phyloP scores from a whole-genome alignment of 2,329 filamentous ascomycete species.

The Trichoderma oligosporum region DNA sequence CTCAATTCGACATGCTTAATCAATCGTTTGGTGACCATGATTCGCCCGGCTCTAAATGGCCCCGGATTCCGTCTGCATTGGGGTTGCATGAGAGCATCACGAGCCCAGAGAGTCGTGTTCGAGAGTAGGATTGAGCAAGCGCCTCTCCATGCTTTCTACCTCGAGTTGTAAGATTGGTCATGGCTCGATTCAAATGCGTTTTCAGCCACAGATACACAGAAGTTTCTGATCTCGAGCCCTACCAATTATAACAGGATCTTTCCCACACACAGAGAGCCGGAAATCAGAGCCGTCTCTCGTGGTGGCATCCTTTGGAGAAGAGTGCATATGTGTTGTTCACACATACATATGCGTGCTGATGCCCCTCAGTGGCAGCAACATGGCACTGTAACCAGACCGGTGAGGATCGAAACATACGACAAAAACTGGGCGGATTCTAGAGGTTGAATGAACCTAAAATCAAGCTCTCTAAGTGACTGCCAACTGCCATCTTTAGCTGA shows the following conservation, averaged over 20 bases:
- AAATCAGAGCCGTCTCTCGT: background rate
- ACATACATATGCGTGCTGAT: constrained; percentile 16
- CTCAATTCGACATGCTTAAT: background rate
- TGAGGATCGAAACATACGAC: constrained; percentile 2
- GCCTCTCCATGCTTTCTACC: background rate
- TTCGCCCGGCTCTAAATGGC: constrained; percentile 4
- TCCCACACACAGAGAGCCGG: constrained; percentile 1
- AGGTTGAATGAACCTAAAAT: background rate
- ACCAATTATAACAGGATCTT: constrained; percentile 1
- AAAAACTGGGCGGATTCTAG: background rate
- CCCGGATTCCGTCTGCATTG: constrained; percentile 5
- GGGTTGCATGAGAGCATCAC: constrained; percentile 9
- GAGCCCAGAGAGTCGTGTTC: background rate
- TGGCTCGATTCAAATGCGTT: background rate
- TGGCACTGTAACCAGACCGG: constrained; percentile 13
- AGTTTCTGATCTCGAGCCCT: background rate
- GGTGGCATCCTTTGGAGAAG: constrained; percentile 7
- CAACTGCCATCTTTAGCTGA: no score
- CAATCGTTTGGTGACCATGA: background rate
- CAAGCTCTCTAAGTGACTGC: background rate
- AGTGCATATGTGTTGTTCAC: constrained; percentile 18
- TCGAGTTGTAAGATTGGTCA: background rate
- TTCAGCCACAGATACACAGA: background rate
- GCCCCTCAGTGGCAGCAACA: constrained; percentile 14
- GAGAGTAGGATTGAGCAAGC: background rate